Base-by-base conservation (phyloP, 176 grass and related monocot species). In the Triticum turgidum region DNA sequence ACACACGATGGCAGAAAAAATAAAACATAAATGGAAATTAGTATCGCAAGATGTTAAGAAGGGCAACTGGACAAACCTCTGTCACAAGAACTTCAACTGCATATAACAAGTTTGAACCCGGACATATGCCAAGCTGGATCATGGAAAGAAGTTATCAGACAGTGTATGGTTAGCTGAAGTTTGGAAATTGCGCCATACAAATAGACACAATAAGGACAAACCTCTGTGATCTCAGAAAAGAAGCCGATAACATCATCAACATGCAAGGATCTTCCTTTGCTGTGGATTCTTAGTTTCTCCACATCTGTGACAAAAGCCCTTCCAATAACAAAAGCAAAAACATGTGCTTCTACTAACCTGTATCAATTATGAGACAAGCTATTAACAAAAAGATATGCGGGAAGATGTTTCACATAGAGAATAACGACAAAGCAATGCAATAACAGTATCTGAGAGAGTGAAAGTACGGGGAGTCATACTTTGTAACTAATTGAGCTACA, bases 311-410 rank as follows among this genome's bases (percentile, higher is more conserved):
- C 94, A 90, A 99, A 99, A 73, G 97, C 97, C 77, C 97, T 94
- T 86, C 97, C 97, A 87, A 99, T 93, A 94, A 99, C 97, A 91
- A 99, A 99, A 99, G 90, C 95, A 89, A 99, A 99, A 87, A 99
- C 88, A 80, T 99, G 97, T 92, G 84, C 92, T 91, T 99, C 97
- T 71, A 99, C 94, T 94, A 97, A 96, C 89, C 97, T 99, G 97
- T 80, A 84, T 64, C 44, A 81, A 82, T 70, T 82, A 80, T 66
- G 24, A 67, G 61, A 68, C 30, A 72, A 20, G 51, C 37, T 63
- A 76, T 86, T 0, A 85, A 71, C 29, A 45, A 80, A 52, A 34
- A 65, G 41, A 59, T 12, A 6, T 75, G 24, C 52, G 67, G 64
- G 78, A 65, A 87, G 24, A 78, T 86, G 61, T 83, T 15, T 71